Evolutionary conservation across 805 yeast genomes (phyloP).

Genomic region (Zygosaccharomyces rouxii): DNA sequence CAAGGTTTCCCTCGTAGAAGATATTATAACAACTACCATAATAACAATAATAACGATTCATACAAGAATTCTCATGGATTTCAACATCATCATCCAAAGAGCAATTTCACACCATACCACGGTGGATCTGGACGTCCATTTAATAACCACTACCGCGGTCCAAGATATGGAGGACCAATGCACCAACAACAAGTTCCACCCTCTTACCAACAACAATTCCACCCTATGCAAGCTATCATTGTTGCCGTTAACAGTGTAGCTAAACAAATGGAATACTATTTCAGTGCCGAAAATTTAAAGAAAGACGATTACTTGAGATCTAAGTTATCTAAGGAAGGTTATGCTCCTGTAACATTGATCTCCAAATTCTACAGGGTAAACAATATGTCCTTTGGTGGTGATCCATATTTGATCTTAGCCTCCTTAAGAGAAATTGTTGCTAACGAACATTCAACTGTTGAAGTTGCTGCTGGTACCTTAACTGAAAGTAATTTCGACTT

Average conservation of each 20-base stretch:
- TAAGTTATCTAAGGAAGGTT: conserved; percentile 47
- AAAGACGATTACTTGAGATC: conserved; percentile 80
- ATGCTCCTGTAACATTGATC: conserved; percentile 28
- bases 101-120: conserved; percentile 7
- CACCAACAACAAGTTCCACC: conserved; percentile 18
- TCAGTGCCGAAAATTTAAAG: conserved; percentile 78
- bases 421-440: conserved; percentile 34
- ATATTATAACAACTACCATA: conserved; percentile 16
- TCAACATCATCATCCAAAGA: conserved; percentile 7
- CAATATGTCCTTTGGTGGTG: conserved; percentile 56
- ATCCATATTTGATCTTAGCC: conserved; percentile 40
- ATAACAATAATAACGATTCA: conserved; percentile 12
- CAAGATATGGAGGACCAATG: conserved; percentile 14
- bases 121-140: conserved; percentile 16
- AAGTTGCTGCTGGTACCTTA: conserved; percentile 24
- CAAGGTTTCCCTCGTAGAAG: conserved; percentile 24
- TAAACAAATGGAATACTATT: conserved; percentile 81
- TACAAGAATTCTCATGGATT: conserved; percentile 10
- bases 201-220: conserved; percentile 20
- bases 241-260: conserved; percentile 34
- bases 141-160: conserved; percentile 12
- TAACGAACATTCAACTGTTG: conserved; percentile 30
- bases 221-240: conserved; percentile 24
- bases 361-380: conserved; percentile 62
- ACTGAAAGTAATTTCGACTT: conserved; percentile 4